Conservation (phyloP, 306 rosid genomes). For the Betula pendula region DNA sequence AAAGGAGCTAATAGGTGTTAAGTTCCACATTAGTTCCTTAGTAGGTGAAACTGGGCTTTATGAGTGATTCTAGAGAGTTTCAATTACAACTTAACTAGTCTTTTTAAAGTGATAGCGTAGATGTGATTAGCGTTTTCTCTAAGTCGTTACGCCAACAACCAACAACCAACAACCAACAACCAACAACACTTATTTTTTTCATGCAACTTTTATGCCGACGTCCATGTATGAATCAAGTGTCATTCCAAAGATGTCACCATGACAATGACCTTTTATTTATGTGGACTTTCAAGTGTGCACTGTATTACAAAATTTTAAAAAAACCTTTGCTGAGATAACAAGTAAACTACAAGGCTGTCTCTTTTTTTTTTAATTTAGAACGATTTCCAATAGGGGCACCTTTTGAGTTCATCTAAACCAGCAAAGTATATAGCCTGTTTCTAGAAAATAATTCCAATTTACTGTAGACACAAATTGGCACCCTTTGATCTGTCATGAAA, state of each 20-base stretch:
- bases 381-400: slow-evolving; percentile 10
- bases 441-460: slow-evolving; percentile 22
- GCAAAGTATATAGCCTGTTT: slow-evolving; percentile 6
- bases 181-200: not conserved
- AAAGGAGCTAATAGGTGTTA: no score
- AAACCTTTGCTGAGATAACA: slow-evolving; percentile 6
- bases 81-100: no score
- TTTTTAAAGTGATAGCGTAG: no score
- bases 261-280: not conserved
- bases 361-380: slow-evolving; percentile 13
- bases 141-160: not conserved
- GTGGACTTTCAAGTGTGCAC: not conserved
- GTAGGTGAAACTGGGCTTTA: no score
- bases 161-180: not conserved
- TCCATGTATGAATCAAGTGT: slow-evolving; percentile 12
- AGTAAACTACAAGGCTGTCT: slow-evolving; percentile 12
- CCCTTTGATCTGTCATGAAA: slow-evolving; percentile 18
- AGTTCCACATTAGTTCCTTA: no score
- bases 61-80: no score
- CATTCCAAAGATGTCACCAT: slow-evolving; percentile 15
- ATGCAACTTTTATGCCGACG: not conserved
- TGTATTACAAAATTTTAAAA: not conserved
- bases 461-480: slow-evolving; percentile 15
- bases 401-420: slow-evolving; percentile 5
- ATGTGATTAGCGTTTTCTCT: no score